Base-by-base conservation (phyloP, 176 grass and related monocot genomes). In the Musa troglodytarum region DNA sequence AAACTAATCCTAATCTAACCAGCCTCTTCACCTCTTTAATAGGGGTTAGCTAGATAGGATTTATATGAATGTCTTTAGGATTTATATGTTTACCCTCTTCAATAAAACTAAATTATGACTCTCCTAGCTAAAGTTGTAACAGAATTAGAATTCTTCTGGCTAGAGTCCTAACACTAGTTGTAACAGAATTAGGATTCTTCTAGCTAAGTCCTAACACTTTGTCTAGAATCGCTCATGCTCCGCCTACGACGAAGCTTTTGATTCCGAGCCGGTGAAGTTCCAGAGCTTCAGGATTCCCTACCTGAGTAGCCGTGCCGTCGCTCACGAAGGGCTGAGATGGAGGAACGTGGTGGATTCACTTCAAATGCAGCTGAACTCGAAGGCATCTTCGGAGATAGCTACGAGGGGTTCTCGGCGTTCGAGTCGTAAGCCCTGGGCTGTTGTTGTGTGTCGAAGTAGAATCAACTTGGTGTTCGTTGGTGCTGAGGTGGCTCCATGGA, bases 401-500 rank as follows among this genome's bases (percentile, higher is more conserved):
- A 76, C 28, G 52, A 82, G 28, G 29, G 28, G 5, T 21, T 58
- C 20, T 34, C 13, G 15, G 15, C 53, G n/a, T 57, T 49, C 1
- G 19, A 59, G 23, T 50, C 50, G 12, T 10, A 72, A 65, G 71
- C 34, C 20, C 26, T 49, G 22, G 24, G 63, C 64, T 0, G 56
- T 88, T 57, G 80, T 87, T 68, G 76, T 88, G 21, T 79, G 77
- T 80, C 82, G 80, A 76, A 26, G 16, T 52, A 88, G 94, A 72
- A 93, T 97, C 88, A 97, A 85, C 65, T 9, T 97, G 11, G 52
- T 97, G 23, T 93, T 90, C 68, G 84, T 97, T 34, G 80, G 83
- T 13, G 77, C 90, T 77, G 90, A 97, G 86, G 81, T 92, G 77
- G 90, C 86, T 53, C 94, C 90, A 0, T 97, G 94, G 94, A 97